phyloP scores from a whole-genome alignment of 1,284 basidiomycete genomes.

The Coniferiporia sulphurascens region DNA sequence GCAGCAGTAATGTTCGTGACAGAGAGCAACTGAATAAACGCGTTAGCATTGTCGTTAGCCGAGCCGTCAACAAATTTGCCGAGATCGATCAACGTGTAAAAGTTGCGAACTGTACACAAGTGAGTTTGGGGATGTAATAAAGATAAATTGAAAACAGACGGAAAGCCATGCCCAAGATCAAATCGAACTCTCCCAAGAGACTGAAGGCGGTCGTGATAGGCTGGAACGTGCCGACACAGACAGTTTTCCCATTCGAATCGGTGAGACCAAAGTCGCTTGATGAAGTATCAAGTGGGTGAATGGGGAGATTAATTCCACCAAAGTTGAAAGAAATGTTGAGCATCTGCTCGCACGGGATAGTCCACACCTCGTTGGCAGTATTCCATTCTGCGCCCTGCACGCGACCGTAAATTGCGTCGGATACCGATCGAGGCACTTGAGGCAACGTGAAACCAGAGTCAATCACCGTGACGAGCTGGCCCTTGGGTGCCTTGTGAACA shows the following conservation, averaged over 20 bases:
- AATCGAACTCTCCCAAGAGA: constrained; percentile 64
- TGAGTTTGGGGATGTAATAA: neutral
- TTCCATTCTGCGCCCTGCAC: constrained; percentile 71
- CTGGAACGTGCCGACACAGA: constrained; percentile 76
- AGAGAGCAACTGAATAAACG: constrained; percentile 54
- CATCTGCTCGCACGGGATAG: constrained; percentile 66
- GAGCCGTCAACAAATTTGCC: constrained; percentile 47
- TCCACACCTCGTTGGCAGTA: constrained; percentile 53
- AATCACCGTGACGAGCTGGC: constrained; percentile 64
- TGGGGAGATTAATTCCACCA: constrained; percentile 59
- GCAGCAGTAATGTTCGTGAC: constrained; percentile 40
- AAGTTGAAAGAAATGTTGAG: constrained; percentile 69
- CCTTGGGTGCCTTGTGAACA: constrained; percentile 57
- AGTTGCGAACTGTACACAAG: constrained; percentile 56
- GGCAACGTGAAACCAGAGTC: constrained; percentile 69
- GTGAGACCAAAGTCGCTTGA: constrained; percentile 57
- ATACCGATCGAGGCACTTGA: constrained; percentile 59
- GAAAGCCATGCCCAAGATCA: constrained; percentile 79
- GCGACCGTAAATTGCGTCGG: constrained; percentile 76
- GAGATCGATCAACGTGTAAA: constrained; percentile 54
- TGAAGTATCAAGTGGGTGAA: constrained; percentile 69
- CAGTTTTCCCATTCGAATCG: constrained; percentile 51
- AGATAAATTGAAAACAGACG: constrained; percentile 38
- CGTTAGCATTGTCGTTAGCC: constrained; percentile 34
- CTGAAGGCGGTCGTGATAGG: constrained; percentile 77